phyloP scores from a whole-genome alignment of 2,329 filamentous ascomycete genomes.

The Aspergillus udagawae region DNA sequence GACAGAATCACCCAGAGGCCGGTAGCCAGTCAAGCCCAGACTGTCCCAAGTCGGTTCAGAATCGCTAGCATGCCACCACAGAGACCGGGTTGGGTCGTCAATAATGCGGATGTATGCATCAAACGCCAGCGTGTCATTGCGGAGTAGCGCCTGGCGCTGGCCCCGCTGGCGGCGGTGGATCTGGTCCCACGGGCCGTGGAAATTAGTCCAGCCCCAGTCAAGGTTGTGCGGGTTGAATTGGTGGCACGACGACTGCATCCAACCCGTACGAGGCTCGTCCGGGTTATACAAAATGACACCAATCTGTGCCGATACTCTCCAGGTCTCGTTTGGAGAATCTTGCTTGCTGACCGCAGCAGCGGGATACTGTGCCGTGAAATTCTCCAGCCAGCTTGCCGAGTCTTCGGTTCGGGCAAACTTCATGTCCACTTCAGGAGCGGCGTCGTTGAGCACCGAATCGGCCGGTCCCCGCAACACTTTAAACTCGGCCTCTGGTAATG shows the following conservation, averaged over 20 bases:
- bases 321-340: slow-evolving; percentile 23
- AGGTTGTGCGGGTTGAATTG: slow-evolving; percentile 56
- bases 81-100: slow-evolving; percentile 55
- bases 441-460: slow-evolving; percentile 31
- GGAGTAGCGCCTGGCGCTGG: slow-evolving; percentile 56
- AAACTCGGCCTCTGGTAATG: slow-evolving; percentile 37
- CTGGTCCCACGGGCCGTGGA: slow-evolving; percentile 56
- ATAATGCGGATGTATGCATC: slow-evolving; percentile 59
- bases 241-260: slow-evolving; percentile 54
- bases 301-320: slow-evolving; percentile 56
- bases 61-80: slow-evolving; percentile 58
- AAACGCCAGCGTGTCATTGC: slow-evolving; percentile 59
- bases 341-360: slow-evolving; percentile 11
- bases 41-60: slow-evolving; percentile 54
- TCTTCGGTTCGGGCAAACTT: slow-evolving; percentile 26
- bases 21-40: slow-evolving; percentile 54
- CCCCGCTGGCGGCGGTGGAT: slow-evolving; percentile 55
- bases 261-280: slow-evolving; percentile 56
- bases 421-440: slow-evolving; percentile 29
- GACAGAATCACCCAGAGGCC: slow-evolving; percentile 46
- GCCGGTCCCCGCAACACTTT: slow-evolving; percentile 37
- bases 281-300: slow-evolving; percentile 62
- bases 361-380: slow-evolving; percentile 27
- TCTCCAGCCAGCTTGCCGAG: slow-evolving; percentile 27
- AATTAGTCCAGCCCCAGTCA: slow-evolving; percentile 63